A percentile compares a stretch with the other conserved stretches of the same genome.
Evolutionary conservation across 1,139 yeast species (phyloP).

Genomic region (Blastobotrys aristatus): DNA sequence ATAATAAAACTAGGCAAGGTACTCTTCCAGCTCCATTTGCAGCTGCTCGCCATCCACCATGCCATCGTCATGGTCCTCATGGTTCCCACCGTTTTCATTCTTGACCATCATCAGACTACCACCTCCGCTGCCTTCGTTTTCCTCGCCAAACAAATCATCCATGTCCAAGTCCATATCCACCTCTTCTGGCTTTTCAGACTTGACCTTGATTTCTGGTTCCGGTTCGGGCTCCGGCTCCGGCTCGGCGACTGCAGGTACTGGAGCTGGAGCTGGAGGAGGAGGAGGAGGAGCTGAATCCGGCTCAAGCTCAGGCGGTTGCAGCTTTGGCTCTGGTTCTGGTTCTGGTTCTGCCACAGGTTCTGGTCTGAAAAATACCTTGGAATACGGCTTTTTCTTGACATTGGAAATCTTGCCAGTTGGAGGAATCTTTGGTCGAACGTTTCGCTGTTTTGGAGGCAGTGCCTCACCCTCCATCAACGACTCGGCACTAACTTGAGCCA

Average conservation of each 20-base stretch:
- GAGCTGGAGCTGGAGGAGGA: neutral
- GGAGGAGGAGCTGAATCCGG: neutral
- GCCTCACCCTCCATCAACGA: constrained; percentile 67
- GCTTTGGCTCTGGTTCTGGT: constrained; percentile 5
- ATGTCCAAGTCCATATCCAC: constrained; percentile 1
- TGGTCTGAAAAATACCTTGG: constrained; percentile 26
- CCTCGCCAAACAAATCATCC: constrained; percentile 3
- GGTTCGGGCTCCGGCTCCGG: neutral
- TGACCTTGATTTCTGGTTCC: neutral
- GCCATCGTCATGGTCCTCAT: neutral
- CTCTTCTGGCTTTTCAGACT: neutral
- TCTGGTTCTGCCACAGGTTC: constrained; percentile 12
- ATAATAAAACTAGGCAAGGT: neutral
- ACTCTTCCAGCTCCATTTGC: constrained; percentile 8
- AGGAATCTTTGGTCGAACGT: constrained; percentile 79
- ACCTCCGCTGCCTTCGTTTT: neutral
- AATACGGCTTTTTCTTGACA: constrained; percentile 48
- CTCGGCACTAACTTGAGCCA: constrained; percentile 28
- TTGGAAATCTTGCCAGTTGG: constrained; percentile 85
- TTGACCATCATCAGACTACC: neutral
- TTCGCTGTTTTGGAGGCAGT: constrained; percentile 72
- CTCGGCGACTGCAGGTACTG: neutral
- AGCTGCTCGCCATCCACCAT: constrained; percentile 1
- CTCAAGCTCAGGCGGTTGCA: neutral
- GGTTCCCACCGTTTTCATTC: neutral